A percentile compares a stretch with the other conserved stretches of the same genome.
Conservation (phyloP, 768 basidiomycete species). For the Lyophyllum decastes region DNA sequence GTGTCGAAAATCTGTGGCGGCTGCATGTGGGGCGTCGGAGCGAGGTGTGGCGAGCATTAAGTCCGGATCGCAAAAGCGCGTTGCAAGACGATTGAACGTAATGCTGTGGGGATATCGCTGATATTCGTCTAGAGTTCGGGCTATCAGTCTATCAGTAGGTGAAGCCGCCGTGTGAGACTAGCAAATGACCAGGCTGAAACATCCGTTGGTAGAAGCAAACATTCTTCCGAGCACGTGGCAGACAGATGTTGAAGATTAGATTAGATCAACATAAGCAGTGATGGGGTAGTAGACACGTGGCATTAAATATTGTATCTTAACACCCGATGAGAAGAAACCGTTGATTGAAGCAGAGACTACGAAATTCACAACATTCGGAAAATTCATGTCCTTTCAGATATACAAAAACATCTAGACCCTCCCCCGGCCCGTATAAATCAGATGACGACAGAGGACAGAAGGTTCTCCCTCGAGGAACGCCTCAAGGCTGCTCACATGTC, state of each 20-base stretch:
- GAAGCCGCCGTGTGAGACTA: not conserved
- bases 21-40: constrained; percentile 4
- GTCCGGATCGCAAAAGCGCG: not conserved
- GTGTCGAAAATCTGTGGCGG: constrained; percentile 27
- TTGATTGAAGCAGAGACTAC: too few relatives aligned
- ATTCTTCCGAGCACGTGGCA: not conserved
- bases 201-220: not conserved
- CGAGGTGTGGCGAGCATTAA: constrained; percentile 2
- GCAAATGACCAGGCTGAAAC: not conserved
- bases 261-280: not conserved
- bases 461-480: not conserved
- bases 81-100: not conserved
- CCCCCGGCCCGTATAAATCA: not conserved
- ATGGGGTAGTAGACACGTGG: too few relatives aligned
- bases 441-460: not conserved
- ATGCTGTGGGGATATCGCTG: not conserved
- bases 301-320: too few relatives aligned
- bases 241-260: not conserved
- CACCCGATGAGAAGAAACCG: too few relatives aligned
- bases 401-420: not conserved
- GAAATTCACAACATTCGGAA: too few relatives aligned
- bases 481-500: not conserved
- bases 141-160: not conserved
- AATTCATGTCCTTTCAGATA: too few relatives aligned
- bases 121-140: not conserved